A percentile compares a stretch with the other conserved stretches of the same genome.
Evolutionary conservation across 1,139 yeast genomes (phyloP).

Genomic region (Scheffersomyces quercinus): DNA sequence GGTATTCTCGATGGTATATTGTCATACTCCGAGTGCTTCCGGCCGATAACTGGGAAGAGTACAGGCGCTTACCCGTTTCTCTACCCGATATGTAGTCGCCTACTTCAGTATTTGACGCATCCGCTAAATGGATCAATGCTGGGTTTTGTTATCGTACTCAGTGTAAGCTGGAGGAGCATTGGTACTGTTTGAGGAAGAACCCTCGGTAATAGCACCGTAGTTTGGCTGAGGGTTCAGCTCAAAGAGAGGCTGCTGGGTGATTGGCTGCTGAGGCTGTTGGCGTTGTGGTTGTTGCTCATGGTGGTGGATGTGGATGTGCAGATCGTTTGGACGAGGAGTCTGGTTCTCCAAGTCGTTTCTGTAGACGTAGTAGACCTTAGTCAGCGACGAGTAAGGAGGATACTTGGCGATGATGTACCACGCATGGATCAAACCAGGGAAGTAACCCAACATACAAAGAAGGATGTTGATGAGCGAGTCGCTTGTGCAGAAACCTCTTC

Average conservation of each 20-base stretch:
- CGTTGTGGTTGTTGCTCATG: constrained; percentile 8
- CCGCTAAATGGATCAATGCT: not conserved
- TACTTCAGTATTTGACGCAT: not conserved
- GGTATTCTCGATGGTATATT: no score
- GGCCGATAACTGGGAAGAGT: no score
- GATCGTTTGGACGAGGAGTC: constrained; percentile 19
- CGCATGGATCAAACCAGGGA: constrained; percentile 69
- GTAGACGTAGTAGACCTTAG: constrained; percentile 34
- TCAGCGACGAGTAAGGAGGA: constrained; percentile 27
- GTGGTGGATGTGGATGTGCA: constrained; percentile 21
- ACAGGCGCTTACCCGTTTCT: no score
- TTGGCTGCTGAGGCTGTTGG: constrained; percentile 2
- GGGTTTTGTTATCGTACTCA: constrained; percentile 23
- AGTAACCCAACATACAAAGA: constrained; percentile 59
- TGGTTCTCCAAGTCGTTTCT: constrained; percentile 36
- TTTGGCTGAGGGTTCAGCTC: constrained; percentile 13
- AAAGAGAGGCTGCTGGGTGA: constrained; percentile 13
- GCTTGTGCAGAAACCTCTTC: constrained; percentile 62
- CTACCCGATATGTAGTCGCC: not conserved
- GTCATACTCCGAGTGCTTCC: no score
- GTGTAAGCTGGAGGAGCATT: constrained; percentile 40
- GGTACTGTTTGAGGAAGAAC: not conserved
- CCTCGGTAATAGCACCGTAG: constrained; percentile 29
- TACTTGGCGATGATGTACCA: constrained; percentile 62
- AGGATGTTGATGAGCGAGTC: constrained; percentile 62